Evolutionary conservation across 441 rosid species (phyloP).

Genomic region (Syzygium malaccense): DNA sequence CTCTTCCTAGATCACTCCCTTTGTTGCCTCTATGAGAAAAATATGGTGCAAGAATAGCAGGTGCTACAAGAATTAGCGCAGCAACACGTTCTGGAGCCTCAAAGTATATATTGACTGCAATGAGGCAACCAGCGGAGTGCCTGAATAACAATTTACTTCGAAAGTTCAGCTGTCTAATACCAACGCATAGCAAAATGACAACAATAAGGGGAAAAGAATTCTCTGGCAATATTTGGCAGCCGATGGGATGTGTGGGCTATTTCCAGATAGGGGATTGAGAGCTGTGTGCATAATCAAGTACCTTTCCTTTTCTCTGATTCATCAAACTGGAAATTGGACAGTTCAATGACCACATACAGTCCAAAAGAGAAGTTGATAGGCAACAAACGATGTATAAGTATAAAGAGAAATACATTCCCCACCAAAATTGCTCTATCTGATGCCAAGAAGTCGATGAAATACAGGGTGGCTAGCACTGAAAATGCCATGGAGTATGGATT

Average conservation of each 20-base stretch:
- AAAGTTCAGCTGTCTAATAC: not conserved
- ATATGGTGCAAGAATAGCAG: conserved; percentile 78
- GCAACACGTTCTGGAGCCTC: conserved; percentile 88
- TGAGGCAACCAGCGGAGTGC: conserved; percentile 79
- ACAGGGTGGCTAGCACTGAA: conserved; percentile 64
- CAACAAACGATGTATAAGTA: not conserved
- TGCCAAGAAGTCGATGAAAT: conserved; percentile 60
- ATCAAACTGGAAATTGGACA: not conserved
- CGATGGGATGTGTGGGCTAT: not conserved
- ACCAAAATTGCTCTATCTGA: conserved; percentile 65
- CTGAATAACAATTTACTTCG: conserved; percentile 24
- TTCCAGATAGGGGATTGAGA: not conserved
- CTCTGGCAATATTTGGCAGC: not conserved
- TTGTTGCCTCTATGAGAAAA: conserved; percentile 15
- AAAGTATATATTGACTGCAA: conserved; percentile 69
- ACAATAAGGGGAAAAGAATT: not conserved
- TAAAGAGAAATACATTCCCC: conserved; percentile 26
- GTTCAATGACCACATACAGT: not conserved
- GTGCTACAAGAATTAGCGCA: conserved; percentile 78
- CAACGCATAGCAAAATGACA: not conserved
- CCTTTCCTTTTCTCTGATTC: not conserved
- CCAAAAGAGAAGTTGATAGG: not conserved
- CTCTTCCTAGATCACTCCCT: conserved; percentile 10
- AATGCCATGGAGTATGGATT: conserved; percentile 84
- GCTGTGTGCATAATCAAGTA: not conserved